Conservation (phyloP, 257 asterid species). For the Coffea eugenioides region DNA sequence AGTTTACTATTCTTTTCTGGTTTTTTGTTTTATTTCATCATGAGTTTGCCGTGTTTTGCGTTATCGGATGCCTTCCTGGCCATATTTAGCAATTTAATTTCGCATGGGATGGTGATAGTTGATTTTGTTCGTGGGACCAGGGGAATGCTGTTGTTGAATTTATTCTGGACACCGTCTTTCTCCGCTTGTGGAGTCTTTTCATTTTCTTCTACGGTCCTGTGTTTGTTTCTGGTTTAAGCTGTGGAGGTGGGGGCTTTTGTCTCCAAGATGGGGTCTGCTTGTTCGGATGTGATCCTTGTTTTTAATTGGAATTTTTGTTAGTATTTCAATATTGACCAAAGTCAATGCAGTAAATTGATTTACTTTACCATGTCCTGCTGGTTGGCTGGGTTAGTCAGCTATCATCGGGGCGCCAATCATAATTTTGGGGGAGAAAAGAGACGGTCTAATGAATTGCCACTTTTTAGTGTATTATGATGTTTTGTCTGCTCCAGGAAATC, state of each 20-base stretch:
- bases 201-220: background rate
- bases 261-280: background rate
- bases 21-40: background rate
- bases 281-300: background rate
- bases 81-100: no score
- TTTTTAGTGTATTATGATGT: background rate
- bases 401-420: background rate
- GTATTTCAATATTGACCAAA: background rate
- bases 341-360: constrained; percentile 2
- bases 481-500: background rate
- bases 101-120: background rate
- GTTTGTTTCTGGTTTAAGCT: background rate
- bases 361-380: background rate
- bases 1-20: background rate
- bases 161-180: background rate
- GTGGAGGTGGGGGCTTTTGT: background rate
- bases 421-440: background rate
- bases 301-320: background rate
- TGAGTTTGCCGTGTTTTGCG: background rate
- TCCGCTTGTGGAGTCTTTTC: background rate
- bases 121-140: constrained; percentile 15
- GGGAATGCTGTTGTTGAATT: background rate
- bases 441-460: background rate
- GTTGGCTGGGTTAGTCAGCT: no score
- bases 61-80: no score